These are phyloP conservation scores for Aureobasidium sp. DNA, from an alignment of 2,329 filamentous ascomycete genomes.

Conservation along the genomic window DNA sequence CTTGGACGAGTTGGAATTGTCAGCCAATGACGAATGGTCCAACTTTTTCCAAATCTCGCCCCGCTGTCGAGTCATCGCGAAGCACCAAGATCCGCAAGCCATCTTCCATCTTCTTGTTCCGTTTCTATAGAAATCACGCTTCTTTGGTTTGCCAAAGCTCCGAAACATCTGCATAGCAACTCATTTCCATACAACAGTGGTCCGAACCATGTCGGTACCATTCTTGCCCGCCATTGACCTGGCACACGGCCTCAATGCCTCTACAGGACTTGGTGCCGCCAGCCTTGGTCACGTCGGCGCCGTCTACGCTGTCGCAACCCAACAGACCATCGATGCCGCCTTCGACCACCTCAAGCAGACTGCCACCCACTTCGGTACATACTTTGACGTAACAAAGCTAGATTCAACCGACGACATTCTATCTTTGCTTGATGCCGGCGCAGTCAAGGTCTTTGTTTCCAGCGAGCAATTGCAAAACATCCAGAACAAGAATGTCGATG, in stretches of 20 bases:
- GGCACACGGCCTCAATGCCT: constrained; percentile 34
- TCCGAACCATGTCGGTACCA: constrained; percentile 34
- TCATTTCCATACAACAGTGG: neutral
- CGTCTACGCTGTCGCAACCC: constrained; percentile 48
- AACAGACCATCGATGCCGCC: constrained; percentile 36
- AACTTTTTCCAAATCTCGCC: constrained; percentile 10
- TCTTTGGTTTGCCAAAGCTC: neutral
- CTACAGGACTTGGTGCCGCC: constrained; percentile 45
- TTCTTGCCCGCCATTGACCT: constrained; percentile 46
- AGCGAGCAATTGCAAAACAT: constrained; percentile 58
- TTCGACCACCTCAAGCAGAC: constrained; percentile 50
- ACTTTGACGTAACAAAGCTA: constrained; percentile 69
- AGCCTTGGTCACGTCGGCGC: constrained; percentile 52
- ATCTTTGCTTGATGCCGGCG: constrained; percentile 75
- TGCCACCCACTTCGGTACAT: constrained; percentile 52
- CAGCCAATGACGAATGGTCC: constrained; percentile 7
- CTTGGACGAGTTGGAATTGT: neutral
- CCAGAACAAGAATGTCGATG: constrained; percentile 46
- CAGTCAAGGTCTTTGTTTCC: constrained; percentile 74
- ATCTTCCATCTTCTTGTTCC: neutral
- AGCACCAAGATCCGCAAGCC: neutral
- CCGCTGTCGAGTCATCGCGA: constrained; percentile 1
- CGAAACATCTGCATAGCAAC: neutral
- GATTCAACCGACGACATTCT: constrained; percentile 65
- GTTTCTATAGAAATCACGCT: neutral